Conservation (phyloP, 192 early-diverging fungal species). For the Coemansia asiatica region DNA sequence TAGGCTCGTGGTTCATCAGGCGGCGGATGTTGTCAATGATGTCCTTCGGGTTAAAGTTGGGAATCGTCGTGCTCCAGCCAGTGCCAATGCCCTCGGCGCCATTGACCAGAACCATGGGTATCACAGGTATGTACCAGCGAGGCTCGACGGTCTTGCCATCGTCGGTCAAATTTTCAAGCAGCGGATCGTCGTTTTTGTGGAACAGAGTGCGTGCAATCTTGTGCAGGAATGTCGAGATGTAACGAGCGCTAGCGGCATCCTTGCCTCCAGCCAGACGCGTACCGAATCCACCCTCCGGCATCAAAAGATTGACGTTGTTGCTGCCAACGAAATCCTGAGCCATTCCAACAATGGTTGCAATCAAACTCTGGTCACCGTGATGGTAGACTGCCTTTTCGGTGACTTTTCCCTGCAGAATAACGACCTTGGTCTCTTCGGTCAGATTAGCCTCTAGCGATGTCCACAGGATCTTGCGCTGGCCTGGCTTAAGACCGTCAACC, state of each 20-base stretch:
- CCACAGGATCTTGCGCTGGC: conserved; percentile 93
- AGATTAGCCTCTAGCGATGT: conserved; percentile 81
- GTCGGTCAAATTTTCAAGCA: conserved; percentile 82
- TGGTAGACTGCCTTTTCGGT: conserved; percentile 90
- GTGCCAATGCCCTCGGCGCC: conserved; percentile 96
- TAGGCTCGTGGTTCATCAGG: conserved; percentile 73
- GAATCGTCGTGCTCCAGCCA: conserved; percentile 78
- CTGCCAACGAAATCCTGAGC: conserved; percentile 95
- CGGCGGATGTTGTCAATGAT: conserved; percentile 82
- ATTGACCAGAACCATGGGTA: conserved; percentile 94
- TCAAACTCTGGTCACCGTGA: conserved; percentile 87
- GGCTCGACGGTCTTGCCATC: conserved; percentile 92
- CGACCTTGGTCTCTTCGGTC: conserved; percentile 83
- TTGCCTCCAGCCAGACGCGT: conserved; percentile 87
- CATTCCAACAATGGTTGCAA: conserved; percentile 84
- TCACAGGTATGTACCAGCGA: conserved; percentile 90
- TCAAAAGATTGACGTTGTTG: conserved; percentile 88
- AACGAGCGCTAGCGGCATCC: conserved; percentile 96
- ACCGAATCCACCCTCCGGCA: conserved; percentile 90
- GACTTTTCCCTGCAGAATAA: conserved; percentile 85
- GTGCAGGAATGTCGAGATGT: conserved; percentile 80
- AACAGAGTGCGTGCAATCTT: conserved; percentile 76
- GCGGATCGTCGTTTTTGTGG: conserved; percentile 76
- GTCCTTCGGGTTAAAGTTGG: conserved; percentile 86
- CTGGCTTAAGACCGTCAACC: conserved; percentile 95